phyloP scores from a whole-genome alignment of 192 early-diverging fungal genomes.

The Coemansia sp. region DNA sequence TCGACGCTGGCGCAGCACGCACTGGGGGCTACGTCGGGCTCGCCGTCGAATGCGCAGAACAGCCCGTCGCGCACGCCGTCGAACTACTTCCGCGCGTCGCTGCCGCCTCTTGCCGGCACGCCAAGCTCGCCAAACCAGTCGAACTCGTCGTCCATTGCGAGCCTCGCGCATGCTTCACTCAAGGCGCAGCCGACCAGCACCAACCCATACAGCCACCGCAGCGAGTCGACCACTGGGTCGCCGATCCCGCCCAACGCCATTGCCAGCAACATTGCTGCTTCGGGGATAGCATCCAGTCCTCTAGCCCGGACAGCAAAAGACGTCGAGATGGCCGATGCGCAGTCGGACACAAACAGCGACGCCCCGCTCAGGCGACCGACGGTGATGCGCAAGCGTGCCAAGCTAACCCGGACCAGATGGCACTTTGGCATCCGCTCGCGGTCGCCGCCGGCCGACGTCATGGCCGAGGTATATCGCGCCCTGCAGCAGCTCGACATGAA shows the following conservation, averaged over 20 bases:
- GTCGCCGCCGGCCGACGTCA: conserved; percentile 88
- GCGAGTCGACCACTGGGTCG: neutral
- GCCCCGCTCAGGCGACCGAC: conserved; percentile 14
- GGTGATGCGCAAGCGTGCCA: conserved; percentile 48
- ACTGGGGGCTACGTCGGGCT: neutral
- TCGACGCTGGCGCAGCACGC: conserved; percentile 25
- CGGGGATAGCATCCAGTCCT: conserved; percentile 17
- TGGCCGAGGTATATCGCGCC: conserved; percentile 95
- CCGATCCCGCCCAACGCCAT: conserved; percentile 2
- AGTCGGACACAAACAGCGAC: neutral
- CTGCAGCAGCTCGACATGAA: conserved; percentile 85
- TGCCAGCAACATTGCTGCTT: neutral
- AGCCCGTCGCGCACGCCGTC: conserved; percentile 38
- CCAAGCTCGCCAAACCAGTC: conserved; percentile 22
- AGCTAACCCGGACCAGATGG: conserved; percentile 76
- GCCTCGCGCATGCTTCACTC: conserved; percentile 30
- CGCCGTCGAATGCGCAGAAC: neutral
- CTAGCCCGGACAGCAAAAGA: conserved; percentile 5
- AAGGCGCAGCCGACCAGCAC: conserved; percentile 17
- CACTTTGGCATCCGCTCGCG: conserved; percentile 97
- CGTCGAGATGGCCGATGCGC: conserved; percentile 8
- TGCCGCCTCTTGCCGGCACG: conserved; percentile 41
- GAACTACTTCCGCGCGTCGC: conserved; percentile 50
- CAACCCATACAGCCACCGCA: conserved; percentile 48
- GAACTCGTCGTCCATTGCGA: conserved; percentile 43